phyloP scores from a whole-genome alignment of 176 grass and related monocot genomes.

The Avena sativa region DNA sequence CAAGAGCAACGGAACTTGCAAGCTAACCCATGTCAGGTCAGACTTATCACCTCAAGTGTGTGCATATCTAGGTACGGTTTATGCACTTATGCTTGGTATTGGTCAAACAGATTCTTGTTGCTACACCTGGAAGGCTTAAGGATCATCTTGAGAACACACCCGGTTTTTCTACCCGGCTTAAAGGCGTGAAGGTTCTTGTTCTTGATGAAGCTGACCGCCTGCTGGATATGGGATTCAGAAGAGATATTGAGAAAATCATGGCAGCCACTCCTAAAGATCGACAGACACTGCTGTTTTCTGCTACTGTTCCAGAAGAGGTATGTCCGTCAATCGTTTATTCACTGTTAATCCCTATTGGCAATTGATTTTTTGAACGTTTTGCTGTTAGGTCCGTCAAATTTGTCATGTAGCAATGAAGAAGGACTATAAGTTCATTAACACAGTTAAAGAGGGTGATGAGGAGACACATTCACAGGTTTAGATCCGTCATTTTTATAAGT shows the following conservation, averaged over 20 bases:
- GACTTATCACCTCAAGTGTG: conserved; percentile 33
- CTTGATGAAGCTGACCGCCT: conserved; percentile 98
- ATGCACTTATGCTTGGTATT: conserved; percentile 37
- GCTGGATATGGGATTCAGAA: conserved; percentile 96
- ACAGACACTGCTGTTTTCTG: conserved; percentile 94
- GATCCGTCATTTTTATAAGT: neutral
- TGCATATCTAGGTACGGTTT: conserved; percentile 11
- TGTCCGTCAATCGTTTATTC: conserved; percentile 33
- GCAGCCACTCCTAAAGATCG: conserved; percentile 85
- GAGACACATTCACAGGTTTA: conserved; percentile 91
- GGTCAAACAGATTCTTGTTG: conserved; percentile 80
- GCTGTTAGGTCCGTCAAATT: conserved; percentile 76
- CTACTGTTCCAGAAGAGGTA: conserved; percentile 93
- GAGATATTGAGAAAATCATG: conserved; percentile 95
- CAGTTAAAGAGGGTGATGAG: conserved; percentile 89
- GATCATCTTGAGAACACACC: conserved; percentile 97
- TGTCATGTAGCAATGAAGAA: conserved; percentile 88
- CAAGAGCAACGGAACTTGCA: conserved; percentile 88
- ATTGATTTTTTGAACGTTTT: conserved; percentile 41
- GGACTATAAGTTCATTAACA: conserved; percentile 77
- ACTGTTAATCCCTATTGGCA: conserved; percentile 28
- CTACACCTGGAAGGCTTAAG: conserved; percentile 90
- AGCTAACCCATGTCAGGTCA: conserved; percentile 86
- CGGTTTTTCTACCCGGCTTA: conserved; percentile 79
- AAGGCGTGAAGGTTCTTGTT: conserved; percentile 87